Base-by-base conservation (phyloP, 2,329 filamentous ascomycete species). In the Cladorrhinum sp. region DNA sequence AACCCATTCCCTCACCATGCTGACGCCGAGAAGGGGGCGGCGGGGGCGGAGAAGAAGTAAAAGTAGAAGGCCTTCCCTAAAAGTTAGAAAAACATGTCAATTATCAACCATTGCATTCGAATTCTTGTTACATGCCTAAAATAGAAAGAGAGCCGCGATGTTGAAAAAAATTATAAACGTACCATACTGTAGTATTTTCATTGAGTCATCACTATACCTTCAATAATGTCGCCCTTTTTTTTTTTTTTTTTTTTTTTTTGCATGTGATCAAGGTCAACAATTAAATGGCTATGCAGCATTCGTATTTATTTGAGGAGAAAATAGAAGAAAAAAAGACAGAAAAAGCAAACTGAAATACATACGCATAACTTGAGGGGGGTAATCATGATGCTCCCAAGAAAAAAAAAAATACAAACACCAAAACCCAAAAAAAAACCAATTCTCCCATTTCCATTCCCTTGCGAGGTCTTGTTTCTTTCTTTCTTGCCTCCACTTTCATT, bases 1-100 rank as follows among this genome's bases (percentile, higher is more conserved):
- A 75, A 75, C 70, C 73, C 73, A 1, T 75, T 75, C 68, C 72
- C 72, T 12, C 67, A 67, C 26, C 26, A 28, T 9, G 18, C 49
- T 64, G 60, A 65, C 3, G 53, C 21, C 14, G 54, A 57, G 39
- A 46, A 24, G 39, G 42, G 8, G 54, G 21, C 30, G 18, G 33
- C 61, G 60, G 68, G 69, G 60, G 67, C 65, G 61, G 61, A 66
- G 59, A 50, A 52, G 30, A 42, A 33, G 10, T 23, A 55, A 62
- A 33, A 21, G n/a, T 6, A 36, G 14, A 36, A 54, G 5, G 26
- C 26, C 4, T 28, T 28, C 26, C 26, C 26, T 28, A 26, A 5
- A 12, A 28, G 26, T 18, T 9, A 33, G 14, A 30, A 53, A 54
- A 59, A 9, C 33, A 10, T 36, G 4, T 12, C 14, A n/a, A 10